Evolutionary conservation across 129 eudicot genomes (phyloP).

Genomic region (Ambrosia artemisiifolia): DNA sequence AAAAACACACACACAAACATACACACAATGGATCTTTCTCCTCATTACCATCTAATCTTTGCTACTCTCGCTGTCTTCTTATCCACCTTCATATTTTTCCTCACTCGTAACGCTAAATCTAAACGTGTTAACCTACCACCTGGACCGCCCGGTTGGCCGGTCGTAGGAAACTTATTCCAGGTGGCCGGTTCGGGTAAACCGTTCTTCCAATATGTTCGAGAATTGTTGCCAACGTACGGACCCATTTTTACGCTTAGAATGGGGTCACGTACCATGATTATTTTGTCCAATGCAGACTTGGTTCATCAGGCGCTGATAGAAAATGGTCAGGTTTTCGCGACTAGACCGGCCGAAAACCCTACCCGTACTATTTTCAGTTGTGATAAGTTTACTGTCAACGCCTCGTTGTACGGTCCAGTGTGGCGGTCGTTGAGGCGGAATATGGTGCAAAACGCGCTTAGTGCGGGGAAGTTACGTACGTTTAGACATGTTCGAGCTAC

Average conservation of each 20-base stretch:
- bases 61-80: slow-evolving; percentile 35
- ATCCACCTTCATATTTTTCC: slow-evolving; percentile 29
- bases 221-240: slow-evolving; percentile 60
- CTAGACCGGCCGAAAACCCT: slow-evolving; percentile 67
- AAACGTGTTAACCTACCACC: slow-evolving; percentile 56
- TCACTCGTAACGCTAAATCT: slow-evolving; percentile 15
- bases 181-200: slow-evolving; percentile 69
- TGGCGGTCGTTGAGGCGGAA: slow-evolving; percentile 77
- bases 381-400: slow-evolving; percentile 72
- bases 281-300: slow-evolving; percentile 51
- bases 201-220: slow-evolving; percentile 58
- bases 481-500: slow-evolving; percentile 33
- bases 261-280: slow-evolving; percentile 71
- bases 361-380: slow-evolving; percentile 71
- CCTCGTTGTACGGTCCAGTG: slow-evolving; percentile 68
- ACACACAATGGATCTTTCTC: slow-evolving; percentile 34
- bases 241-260: slow-evolving; percentile 68
- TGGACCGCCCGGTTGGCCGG: slow-evolving; percentile 85
- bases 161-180: slow-evolving; percentile 77
- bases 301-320: slow-evolving; percentile 53
- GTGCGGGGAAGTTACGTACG: slow-evolving; percentile 41
- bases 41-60: slow-evolving; percentile 36
- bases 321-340: slow-evolving; percentile 56
- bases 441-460: slow-evolving; percentile 73
- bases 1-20: too few relatives aligned